These are phyloP conservation scores for Populus hybrid DNA, from an alignment of 441 rosid genomes.

Conservation along the genomic window DNA sequence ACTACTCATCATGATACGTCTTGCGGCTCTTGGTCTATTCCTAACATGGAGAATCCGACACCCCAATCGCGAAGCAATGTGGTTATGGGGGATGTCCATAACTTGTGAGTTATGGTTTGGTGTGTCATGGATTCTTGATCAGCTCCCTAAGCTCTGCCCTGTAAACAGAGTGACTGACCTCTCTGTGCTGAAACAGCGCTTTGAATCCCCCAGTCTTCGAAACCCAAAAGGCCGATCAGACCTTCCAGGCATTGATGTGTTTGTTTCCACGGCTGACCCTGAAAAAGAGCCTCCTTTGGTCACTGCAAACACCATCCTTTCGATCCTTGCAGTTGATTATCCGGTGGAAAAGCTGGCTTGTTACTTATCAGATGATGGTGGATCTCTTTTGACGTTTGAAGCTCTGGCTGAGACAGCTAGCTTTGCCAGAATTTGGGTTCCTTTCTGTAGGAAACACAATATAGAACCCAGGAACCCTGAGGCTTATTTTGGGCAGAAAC, in stretches of 20 bases:
- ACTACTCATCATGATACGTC: conserved; percentile 51
- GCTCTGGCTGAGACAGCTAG: conserved; percentile 86
- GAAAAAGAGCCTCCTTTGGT: conserved; percentile 91
- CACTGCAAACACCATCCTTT: conserved; percentile 85
- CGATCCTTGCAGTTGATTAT: conserved; percentile 83
- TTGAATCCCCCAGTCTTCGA: conserved; percentile 60
- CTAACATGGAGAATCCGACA: conserved; percentile 77
- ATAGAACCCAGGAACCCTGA: conserved; percentile 93
- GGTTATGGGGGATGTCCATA: conserved; percentile 87
- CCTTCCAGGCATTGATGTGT: conserved; percentile 87
- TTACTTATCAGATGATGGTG: conserved; percentile 89
- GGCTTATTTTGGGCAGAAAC: conserved; percentile 75
- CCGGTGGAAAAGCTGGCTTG: conserved; percentile 92
- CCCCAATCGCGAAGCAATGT: conserved; percentile 78
- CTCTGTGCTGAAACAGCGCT: conserved; percentile 56
- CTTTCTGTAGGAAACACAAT: conserved; percentile 81
- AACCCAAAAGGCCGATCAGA: conserved; percentile 77
- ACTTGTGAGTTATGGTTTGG: conserved; percentile 95
- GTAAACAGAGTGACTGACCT: conserved; percentile 72
- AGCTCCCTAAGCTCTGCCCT: conserved; percentile 89
- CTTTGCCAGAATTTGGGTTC: conserved; percentile 86
- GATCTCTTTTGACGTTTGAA: conserved; percentile 80
- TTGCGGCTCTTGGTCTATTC: conserved; percentile 67
- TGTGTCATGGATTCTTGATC: conserved; percentile 84
- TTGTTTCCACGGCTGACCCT: conserved; percentile 90